Evolutionary conservation across 257 asterid species (phyloP).

Genomic region (Craterostigma plantagineum): DNA sequence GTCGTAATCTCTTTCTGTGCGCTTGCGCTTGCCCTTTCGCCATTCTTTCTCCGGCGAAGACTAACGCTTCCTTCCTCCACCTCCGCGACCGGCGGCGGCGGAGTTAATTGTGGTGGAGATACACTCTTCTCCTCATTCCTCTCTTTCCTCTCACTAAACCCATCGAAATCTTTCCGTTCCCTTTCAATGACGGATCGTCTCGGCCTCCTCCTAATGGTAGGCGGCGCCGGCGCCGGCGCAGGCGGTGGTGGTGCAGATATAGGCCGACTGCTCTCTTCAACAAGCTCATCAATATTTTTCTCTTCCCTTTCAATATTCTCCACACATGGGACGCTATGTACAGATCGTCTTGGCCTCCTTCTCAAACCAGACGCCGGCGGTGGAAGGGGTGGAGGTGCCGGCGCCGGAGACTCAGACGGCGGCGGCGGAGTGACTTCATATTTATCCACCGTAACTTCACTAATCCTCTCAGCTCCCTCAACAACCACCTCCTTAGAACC

Average conservation of each 20-base stretch:
- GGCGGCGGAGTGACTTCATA: constrained; percentile 17
- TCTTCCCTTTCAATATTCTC: too few relatives aligned
- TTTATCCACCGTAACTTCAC: constrained; percentile 50
- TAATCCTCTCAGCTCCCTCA: constrained; percentile 13
- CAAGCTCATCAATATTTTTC: too few relatives aligned
- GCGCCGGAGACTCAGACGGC: too few relatives aligned
- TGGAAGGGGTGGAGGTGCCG: constrained; percentile 12
- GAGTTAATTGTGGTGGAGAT: constrained; percentile 13
- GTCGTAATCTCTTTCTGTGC: constrained; percentile 47
- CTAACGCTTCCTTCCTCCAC: constrained; percentile 10
- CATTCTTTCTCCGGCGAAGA: constrained; percentile 36
- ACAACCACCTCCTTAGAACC: constrained; percentile 15
- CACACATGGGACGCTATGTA: too few relatives aligned
- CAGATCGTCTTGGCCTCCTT: too few relatives aligned
- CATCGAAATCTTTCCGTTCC: constrained; percentile 13
- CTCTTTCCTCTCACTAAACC: too few relatives aligned
- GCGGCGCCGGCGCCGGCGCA: constrained; percentile 18
- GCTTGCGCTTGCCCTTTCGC: too few relatives aligned
- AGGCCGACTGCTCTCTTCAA: too few relatives aligned
- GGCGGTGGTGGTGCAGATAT: constrained; percentile 12
- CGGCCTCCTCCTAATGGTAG: constrained; percentile 18
- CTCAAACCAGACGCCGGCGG: constrained; percentile 12
- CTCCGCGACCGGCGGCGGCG: constrained; percentile 13
- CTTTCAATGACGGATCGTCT: constrained; percentile 36
- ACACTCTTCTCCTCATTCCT: constrained; percentile 8